Percentiles rank a stretch among this genome's conserved stretches.
Conservation (phyloP, 1,284 basidiomycete species). For the Apiotrichum sp. region DNA sequence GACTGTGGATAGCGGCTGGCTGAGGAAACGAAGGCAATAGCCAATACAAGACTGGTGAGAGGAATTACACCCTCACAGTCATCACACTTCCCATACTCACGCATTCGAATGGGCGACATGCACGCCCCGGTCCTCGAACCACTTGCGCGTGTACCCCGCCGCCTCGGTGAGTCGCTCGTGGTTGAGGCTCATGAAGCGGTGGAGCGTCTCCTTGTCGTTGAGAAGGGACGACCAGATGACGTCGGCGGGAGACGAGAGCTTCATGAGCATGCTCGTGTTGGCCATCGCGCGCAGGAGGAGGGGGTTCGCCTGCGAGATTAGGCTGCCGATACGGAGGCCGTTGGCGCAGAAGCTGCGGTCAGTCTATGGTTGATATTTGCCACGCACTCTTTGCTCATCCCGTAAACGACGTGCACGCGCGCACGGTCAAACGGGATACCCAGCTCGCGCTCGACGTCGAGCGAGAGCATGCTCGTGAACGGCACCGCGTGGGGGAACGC, state of each 20-base stretch:
- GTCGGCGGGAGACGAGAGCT: constrained; percentile 42
- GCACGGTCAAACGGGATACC: constrained; percentile 41
- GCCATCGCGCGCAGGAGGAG: constrained; percentile 44
- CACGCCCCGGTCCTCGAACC: constrained; percentile 41
- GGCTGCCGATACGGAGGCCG: constrained; percentile 46
- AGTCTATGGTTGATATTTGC: neutral
- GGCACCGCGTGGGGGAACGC: constrained; percentile 30
- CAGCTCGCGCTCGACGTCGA: constrained; percentile 46
- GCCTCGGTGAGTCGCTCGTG: constrained; percentile 33
- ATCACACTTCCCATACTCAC: constrained; percentile 12
- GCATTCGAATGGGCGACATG: constrained; percentile 39
- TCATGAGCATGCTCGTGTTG: constrained; percentile 43
- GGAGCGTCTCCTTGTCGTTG: constrained; percentile 23
- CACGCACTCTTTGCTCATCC: constrained; percentile 47
- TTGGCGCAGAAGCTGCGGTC: constrained; percentile 46
- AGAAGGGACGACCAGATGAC: constrained; percentile 40
- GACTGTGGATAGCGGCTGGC: neutral
- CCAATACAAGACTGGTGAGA: no score
- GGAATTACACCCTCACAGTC: no score
- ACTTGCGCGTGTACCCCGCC: constrained; percentile 30
- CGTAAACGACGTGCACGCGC: constrained; percentile 45
- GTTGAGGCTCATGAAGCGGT: constrained; percentile 36
- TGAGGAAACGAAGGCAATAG: no score
- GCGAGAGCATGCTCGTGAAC: constrained; percentile 46
- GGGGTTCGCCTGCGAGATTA: constrained; percentile 47